phyloP scores from a whole-genome alignment of 1,139 yeast species.

The Yamadazyma songkhlaensis region DNA sequence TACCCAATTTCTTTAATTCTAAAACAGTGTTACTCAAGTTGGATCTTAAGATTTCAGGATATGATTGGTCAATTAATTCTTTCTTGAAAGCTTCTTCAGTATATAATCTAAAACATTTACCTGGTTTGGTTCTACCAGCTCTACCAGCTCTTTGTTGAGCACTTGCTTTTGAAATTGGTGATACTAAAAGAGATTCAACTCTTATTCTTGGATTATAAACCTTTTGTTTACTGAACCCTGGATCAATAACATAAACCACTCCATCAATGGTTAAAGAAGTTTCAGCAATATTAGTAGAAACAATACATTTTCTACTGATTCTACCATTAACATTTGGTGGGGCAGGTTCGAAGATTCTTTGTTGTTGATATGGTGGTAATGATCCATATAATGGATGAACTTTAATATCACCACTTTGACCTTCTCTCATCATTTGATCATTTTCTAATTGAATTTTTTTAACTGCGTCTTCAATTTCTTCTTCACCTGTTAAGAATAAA shows the following conservation, averaged over 20 bases:
- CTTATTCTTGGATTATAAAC: conserved; percentile 95
- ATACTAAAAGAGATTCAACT: conserved; percentile 89
- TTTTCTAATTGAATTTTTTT: conserved; percentile 83
- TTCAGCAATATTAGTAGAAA: conserved; percentile 97
- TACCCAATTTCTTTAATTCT: conserved; percentile 88
- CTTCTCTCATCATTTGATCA: conserved; percentile 84
- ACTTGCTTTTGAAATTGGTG: conserved; percentile 95
- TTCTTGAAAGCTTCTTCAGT: conserved; percentile 96
- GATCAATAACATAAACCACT: conserved; percentile 94
- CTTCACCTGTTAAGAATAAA: conserved; percentile 93
- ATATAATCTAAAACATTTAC: conserved; percentile 93
- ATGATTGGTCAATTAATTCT: conserved; percentile 90
- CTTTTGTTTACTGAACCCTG: conserved; percentile 95
- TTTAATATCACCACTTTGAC: conserved; percentile 81
- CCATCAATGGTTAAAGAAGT: conserved; percentile 98
- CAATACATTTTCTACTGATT: conserved; percentile 90
- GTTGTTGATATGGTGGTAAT: conserved; percentile 93
- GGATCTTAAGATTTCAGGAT: conserved; percentile 91
- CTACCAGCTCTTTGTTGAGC: conserved; percentile 99
- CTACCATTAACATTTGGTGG: conserved; percentile 72
- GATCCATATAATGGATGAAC: conserved; percentile 96
- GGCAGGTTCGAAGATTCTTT: conserved; percentile 88
- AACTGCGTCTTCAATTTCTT: conserved; percentile 97
- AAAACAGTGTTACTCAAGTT: conserved; percentile 90
- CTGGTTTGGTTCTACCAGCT: conserved; percentile 99